Conservation (phyloP, 2,329 filamentous ascomycete genomes). For the Graphilbum fragrans region DNA sequence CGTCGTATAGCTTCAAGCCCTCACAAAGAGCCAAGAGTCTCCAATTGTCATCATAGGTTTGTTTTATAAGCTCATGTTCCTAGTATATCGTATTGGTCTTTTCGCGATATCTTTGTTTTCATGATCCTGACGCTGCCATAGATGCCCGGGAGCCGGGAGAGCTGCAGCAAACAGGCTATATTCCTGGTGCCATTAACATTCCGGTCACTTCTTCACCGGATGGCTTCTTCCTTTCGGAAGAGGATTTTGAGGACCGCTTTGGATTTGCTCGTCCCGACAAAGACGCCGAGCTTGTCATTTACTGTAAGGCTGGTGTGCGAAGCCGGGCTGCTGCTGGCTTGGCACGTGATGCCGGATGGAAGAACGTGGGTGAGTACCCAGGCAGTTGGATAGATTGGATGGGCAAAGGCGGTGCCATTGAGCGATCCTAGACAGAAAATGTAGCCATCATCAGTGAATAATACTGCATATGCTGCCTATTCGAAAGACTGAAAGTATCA, state of each 20-base stretch:
- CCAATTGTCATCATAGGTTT: conserved; percentile 32
- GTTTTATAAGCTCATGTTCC: not conserved
- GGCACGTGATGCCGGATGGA: conserved; percentile 67
- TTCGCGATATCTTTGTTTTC: not conserved
- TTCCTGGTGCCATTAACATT: conserved; percentile 74
- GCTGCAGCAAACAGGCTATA: conserved; percentile 50
- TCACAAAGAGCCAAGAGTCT: conserved; percentile 17
- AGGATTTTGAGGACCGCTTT: conserved; percentile 75
- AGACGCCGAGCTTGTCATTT: conserved; percentile 60
- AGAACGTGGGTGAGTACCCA: conserved; percentile 56
- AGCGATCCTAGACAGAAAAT: conserved; percentile 16
- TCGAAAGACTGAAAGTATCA: too few species aligned
- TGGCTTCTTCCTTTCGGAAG: conserved; percentile 59
- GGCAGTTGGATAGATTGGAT: conserved; percentile 80
- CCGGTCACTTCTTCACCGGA: conserved; percentile 69
- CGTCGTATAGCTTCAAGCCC: conserved; percentile 26
- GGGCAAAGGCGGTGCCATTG: conserved; percentile 52
- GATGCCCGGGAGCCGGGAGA: conserved; percentile 66
- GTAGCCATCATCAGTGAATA: not conserved
- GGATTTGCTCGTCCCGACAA: conserved; percentile 57
- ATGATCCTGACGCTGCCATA: conserved; percentile 12
- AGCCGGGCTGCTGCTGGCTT: conserved; percentile 65
- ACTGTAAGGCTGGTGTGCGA: conserved; percentile 85
- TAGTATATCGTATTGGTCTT: not conserved
- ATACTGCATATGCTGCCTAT: not conserved